A percentile compares a stretch with the other conserved stretches of the same genome.
These are phyloP conservation scores for Pseudopithomyces chartarum DNA, from an alignment of 2,329 filamentous ascomycete species.

Conservation along the genomic window DNA sequence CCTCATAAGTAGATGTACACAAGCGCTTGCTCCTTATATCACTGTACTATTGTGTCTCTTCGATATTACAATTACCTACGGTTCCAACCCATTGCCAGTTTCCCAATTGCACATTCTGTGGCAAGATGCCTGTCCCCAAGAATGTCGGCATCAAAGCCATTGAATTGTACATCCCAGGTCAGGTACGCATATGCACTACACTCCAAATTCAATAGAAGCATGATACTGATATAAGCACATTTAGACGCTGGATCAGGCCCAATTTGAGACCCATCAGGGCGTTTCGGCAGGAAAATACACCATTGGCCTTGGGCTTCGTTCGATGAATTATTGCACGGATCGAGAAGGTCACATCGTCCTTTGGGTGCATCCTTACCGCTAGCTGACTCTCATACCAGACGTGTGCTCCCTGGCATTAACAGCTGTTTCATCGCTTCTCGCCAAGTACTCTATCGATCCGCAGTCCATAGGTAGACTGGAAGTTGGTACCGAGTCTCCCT, in stretches of 20 bases:
- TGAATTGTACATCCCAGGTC: slow-evolving; percentile 60
- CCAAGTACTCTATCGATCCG: slow-evolving; percentile 58
- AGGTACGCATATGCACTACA: slow-evolving; percentile 39
- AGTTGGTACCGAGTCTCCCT: slow-evolving; percentile 59
- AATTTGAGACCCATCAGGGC: slow-evolving; percentile 61
- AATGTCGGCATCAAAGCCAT: slow-evolving; percentile 61
- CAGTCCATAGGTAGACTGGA: slow-evolving; percentile 57
- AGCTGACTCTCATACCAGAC: slow-evolving; percentile 42
- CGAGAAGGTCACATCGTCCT: slow-evolving; percentile 51
- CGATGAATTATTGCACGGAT: slow-evolving; percentile 62
- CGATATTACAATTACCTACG: too few species aligned
- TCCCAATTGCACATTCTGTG: not conserved
- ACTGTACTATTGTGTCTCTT: too few species aligned
- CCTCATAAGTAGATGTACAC: too few species aligned
- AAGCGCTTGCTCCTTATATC: too few species aligned
- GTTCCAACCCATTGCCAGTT: too few species aligned
- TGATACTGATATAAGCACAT: slow-evolving; percentile 11
- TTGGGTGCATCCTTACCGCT: slow-evolving; percentile 6
- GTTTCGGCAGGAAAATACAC: slow-evolving; percentile 58
- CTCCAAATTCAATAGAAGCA: not conserved
- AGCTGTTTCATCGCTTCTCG: slow-evolving; percentile 56
- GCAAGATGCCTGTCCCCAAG: slow-evolving; percentile 52
- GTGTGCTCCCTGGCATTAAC: slow-evolving; percentile 60
- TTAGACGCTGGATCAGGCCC: slow-evolving; percentile 59
- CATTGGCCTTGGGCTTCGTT: slow-evolving; percentile 59